Evolutionary conservation across 192 early-diverging fungal species (phyloP).

Genomic region (Podila clonocystis): DNA sequence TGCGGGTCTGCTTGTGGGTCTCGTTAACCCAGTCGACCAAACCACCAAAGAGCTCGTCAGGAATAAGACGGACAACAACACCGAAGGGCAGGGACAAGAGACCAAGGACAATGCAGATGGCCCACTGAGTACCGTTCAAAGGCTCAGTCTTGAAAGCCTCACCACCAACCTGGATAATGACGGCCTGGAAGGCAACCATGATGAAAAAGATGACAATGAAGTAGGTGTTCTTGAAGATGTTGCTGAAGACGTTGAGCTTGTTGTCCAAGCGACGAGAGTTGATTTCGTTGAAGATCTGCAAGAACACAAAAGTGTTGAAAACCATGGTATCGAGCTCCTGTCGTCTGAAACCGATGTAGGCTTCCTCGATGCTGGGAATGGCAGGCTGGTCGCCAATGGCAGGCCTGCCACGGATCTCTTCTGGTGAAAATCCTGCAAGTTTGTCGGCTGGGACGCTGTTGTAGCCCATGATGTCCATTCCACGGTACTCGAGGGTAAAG

Average conservation of each 20-base stretch:
- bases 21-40: constrained; percentile 38
- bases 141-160: constrained; percentile 81
- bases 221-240: constrained; percentile 78
- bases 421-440: no score
- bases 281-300: constrained; percentile 92
- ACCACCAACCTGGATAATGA: constrained; percentile 92
- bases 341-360: constrained; percentile 35
- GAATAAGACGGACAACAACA: constrained; percentile 82
- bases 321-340: constrained; percentile 77
- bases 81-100: constrained; percentile 83
- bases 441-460: constrained; percentile 14
- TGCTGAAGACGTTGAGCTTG: constrained; percentile 86
- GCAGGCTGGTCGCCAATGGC: neutral
- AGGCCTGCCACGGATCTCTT: neutral
- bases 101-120: constrained; percentile 81
- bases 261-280: constrained; percentile 82
- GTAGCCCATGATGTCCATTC: constrained; percentile 68
- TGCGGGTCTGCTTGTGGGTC: neutral
- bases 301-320: constrained; percentile 92
- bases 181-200: constrained; percentile 77
- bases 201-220: constrained; percentile 84
- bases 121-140: constrained; percentile 80
- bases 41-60: constrained; percentile 65
- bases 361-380: neutral
- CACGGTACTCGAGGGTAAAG: constrained; percentile 71